A percentile compares a stretch with the other conserved stretches of the same genome.
These are phyloP conservation scores for Passalora sequoiae DNA, from an alignment of 2,329 filamentous ascomycete species.

Conservation along the genomic window DNA sequence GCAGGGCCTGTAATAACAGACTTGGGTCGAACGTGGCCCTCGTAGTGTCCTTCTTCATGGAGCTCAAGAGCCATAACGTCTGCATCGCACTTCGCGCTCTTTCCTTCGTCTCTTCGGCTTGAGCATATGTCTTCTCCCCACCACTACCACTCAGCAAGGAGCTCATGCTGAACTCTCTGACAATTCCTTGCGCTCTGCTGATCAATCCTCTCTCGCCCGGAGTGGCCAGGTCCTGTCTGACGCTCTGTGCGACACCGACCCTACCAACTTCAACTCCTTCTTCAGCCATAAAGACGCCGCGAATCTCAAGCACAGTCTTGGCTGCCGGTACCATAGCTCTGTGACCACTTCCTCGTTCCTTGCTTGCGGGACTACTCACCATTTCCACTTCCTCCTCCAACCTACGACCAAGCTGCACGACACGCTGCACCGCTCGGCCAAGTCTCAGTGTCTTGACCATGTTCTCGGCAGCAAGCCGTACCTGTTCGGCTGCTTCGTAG, in stretches of 20 bases:
- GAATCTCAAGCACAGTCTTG: constrained; percentile 68
- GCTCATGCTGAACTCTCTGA: constrained; percentile 78
- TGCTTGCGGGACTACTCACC: constrained; percentile 42
- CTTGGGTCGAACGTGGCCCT: constrained; percentile 56
- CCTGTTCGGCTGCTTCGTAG: constrained; percentile 79
- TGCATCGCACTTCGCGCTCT: constrained; percentile 68
- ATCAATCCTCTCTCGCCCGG: constrained; percentile 71
- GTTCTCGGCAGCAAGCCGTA: constrained; percentile 68
- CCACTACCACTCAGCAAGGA: constrained; percentile 38
- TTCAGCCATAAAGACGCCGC: constrained; percentile 10
- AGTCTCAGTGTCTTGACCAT: constrained; percentile 76
- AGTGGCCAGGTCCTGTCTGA: constrained; percentile 63
- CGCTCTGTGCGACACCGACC: constrained; percentile 64
- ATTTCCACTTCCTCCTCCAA: constrained; percentile 81
- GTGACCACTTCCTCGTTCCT: constrained; percentile 50
- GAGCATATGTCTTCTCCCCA: constrained; percentile 46
- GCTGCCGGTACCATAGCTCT: constrained; percentile 75
- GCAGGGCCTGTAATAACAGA: constrained; percentile 69
- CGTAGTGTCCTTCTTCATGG: constrained; percentile 45
- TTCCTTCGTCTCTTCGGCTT: constrained; percentile 68
- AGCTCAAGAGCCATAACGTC: constrained; percentile 76
- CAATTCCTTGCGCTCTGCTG: constrained; percentile 67
- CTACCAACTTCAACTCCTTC: constrained; percentile 72
- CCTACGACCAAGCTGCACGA: constrained; percentile 75
- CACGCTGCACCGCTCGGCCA: constrained; percentile 69